Base-by-base conservation (phyloP, 331 rosid genomes). In the Arachis monticola region DNA sequence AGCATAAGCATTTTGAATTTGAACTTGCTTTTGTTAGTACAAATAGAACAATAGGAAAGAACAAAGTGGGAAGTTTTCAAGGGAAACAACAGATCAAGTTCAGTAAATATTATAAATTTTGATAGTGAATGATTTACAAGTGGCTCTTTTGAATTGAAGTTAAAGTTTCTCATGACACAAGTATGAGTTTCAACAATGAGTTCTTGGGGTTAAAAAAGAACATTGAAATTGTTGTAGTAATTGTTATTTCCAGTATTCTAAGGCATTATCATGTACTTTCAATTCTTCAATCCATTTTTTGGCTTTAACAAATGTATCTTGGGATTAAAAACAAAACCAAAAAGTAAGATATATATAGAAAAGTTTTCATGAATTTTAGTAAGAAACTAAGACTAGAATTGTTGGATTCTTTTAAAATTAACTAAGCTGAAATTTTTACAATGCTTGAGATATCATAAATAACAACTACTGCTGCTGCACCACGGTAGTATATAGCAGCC, bases 401-500 rank as follows among this genome's bases (percentile, higher is more conserved):
- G 44, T 47, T 59, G 30, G 55, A 75, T 59, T 14, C 53, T 22
- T 62, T 70, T 48, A 32, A 44, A 55, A 12, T 51, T 45, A 63
- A 27, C 5, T 35, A 62, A 62, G 69, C 50, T 63, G 62, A 64
- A 40, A 35, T 46, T n/a, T 67, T 50, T 82, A 87, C 91, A 88
- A 40, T 50, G 82, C 74, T 87, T 13, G 93, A 81, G 62, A 89
- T 83, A 81, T 89, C 93, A 53, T 85, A 89, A 5, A 85, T 89
- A 10, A 89, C 85, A 1, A 89, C 74, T 60, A 89, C 91, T 3
- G 89, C 89, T 10, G 93, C 91, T 38, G 93, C 93, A 44, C 93
- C 93, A 0, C 91, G 89, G 74, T 89, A 89, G 69, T 89, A 89
- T 89, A 89, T 89, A 13, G 91, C 89, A 67, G 93, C 91, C 78